A percentile compares a stretch with the other conserved stretches of the same genome.
Conservation (phyloP, 768 basidiomycete genomes). For the Sistotremastrum niveocremeum region DNA sequence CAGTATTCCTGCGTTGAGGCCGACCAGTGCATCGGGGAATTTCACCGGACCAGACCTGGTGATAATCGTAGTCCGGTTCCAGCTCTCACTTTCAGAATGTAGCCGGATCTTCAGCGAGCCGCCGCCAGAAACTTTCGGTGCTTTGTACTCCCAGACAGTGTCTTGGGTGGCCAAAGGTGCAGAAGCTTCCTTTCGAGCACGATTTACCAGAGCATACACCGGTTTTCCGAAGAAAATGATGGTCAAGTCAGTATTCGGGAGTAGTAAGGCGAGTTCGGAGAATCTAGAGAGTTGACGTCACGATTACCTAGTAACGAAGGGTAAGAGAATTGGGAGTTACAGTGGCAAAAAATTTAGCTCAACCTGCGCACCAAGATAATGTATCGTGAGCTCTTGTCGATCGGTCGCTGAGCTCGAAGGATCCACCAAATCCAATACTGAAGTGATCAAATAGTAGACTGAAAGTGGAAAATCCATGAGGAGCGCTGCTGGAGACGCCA, state of each 20-base stretch:
- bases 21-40: conserved; percentile 29
- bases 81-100: conserved; percentile 15
- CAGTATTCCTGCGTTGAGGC: conserved; percentile 25
- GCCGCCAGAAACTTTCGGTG: conserved; percentile 24
- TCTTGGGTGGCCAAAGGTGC: conserved; percentile 12
- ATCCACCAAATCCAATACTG: conserved; percentile 20
- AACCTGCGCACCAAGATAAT: conserved; percentile 27
- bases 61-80: conserved; percentile 7
- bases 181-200: conserved; percentile 16
- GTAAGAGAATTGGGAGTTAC: conserved; percentile 14
- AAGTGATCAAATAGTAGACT: conserved; percentile 24
- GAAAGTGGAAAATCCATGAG: conserved; percentile 32
- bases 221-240: conserved; percentile 28
- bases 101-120: conserved; percentile 27
- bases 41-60: too few relatives aligned
- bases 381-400: conserved; percentile 19
- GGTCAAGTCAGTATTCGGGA: conserved; percentile 32
- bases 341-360: conserved; percentile 27
- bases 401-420: conserved; percentile 8
- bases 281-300: conserved; percentile 17
- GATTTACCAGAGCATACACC: conserved; percentile 18
- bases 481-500: conserved; percentile 29
- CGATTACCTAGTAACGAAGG: too few relatives aligned
- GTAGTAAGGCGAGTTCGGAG: conserved; percentile 30
- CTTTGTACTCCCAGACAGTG: conserved; percentile 22